Conservation (phyloP, 208 protist genomes). For the Trypanosoma caninum region DNA sequence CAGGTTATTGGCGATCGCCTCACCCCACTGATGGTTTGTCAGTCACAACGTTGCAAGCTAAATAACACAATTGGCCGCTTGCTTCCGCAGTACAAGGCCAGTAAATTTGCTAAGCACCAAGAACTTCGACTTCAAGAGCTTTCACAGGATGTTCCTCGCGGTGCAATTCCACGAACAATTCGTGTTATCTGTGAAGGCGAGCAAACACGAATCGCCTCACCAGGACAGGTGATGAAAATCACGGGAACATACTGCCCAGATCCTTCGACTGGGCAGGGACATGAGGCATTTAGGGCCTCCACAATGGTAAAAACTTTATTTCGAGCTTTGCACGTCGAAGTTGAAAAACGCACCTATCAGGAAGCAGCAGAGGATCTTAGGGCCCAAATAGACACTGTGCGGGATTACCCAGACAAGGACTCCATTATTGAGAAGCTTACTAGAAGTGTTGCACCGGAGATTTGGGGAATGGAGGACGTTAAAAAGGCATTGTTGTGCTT, state of each 20-base stretch:
- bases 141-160: slow-evolving; percentile 82
- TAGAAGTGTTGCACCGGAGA: slow-evolving; percentile 94
- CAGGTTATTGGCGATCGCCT: slow-evolving; percentile 85
- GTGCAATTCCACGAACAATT: slow-evolving; percentile 83
- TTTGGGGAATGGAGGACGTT: slow-evolving; percentile 98
- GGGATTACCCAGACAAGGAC: slow-evolving; percentile 73
- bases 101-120: slow-evolving; percentile 84
- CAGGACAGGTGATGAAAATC: slow-evolving; percentile 79
- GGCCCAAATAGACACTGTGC: slow-evolving; percentile 58
- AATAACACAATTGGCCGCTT: slow-evolving; percentile 78
- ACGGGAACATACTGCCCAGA: slow-evolving; percentile 82
- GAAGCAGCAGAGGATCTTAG: slow-evolving; percentile 71
- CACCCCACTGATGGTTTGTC: slow-evolving; percentile 79
- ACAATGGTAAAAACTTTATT: slow-evolving; percentile 88
- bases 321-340: slow-evolving; percentile 61
- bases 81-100: slow-evolving; percentile 84
- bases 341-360: slow-evolving; percentile 86
- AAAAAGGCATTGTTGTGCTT: slow-evolving; percentile 98
- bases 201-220: slow-evolving; percentile 70
- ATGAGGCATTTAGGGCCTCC: slow-evolving; percentile 81
- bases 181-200: slow-evolving; percentile 85
- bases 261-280: slow-evolving; percentile 73
- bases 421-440: slow-evolving; percentile 96
- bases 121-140: slow-evolving; percentile 88
- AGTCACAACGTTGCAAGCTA: slow-evolving; percentile 83